phyloP scores from a whole-genome alignment of 2,329 filamentous ascomycete species.

The Xylaria polymorpha region DNA sequence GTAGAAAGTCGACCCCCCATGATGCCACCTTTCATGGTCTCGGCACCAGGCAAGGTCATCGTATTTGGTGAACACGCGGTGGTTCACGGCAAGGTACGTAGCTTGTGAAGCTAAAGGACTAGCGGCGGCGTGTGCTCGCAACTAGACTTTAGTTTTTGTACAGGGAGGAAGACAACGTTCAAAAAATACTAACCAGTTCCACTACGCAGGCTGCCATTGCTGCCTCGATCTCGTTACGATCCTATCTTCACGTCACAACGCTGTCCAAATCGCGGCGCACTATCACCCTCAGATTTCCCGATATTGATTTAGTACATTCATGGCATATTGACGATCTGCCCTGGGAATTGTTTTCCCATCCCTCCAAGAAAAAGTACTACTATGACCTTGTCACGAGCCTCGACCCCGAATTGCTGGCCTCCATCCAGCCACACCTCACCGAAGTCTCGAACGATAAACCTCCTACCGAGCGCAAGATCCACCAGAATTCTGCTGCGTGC shows the following conservation, averaged over 20 bases:
- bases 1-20: constrained; percentile 71
- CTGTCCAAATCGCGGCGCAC: constrained; percentile 92
- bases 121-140: neutral
- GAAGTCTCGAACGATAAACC: constrained; percentile 74
- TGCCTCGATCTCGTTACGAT: constrained; percentile 92
- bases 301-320: constrained; percentile 88
- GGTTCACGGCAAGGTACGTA: constrained; percentile 88
- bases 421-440: constrained; percentile 82
- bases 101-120: neutral
- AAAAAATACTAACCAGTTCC: constrained; percentile 13
- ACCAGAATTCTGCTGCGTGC: constrained; percentile 81
- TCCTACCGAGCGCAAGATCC: constrained; percentile 82
- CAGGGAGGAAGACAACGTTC: neutral
- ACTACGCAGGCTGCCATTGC: constrained; percentile 81
- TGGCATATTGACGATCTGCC: constrained; percentile 95
- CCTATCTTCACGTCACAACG: constrained; percentile 94
- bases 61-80: constrained; percentile 98
- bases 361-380: constrained; percentile 92
- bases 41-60: constrained; percentile 97
- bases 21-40: constrained; percentile 96
- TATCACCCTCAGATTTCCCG: constrained; percentile 88
- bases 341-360: constrained; percentile 83
- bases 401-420: constrained; percentile 82
- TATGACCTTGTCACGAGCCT: constrained; percentile 88
- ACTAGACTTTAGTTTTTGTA: neutral